phyloP scores from a whole-genome alignment of 179 eudicot genomes.

The Silene noctiflora region DNA sequence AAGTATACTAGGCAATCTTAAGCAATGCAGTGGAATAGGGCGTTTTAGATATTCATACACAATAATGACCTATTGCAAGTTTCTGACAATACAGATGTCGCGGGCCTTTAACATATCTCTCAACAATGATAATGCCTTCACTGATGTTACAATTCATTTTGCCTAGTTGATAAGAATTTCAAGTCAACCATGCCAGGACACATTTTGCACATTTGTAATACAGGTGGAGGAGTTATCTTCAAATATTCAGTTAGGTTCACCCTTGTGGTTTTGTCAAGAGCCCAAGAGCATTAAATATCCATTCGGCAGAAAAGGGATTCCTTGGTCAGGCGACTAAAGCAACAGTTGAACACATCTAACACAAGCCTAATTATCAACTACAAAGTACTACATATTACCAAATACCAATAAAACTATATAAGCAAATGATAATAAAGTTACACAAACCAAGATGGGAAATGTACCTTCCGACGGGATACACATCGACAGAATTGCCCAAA shows the following conservation, averaged over 20 bases:
- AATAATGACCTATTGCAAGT: background rate
- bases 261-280: background rate
- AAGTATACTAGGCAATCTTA: background rate
- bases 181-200: background rate
- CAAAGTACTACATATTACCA: background rate
- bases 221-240: background rate
- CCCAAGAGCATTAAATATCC: background rate
- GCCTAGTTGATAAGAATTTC: background rate
- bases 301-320: background rate
- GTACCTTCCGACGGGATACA: constrained; percentile 97
- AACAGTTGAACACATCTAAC: background rate
- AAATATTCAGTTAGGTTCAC: background rate
- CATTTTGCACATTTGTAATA: background rate
- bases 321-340: background rate
- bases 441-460: background rate
- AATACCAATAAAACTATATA: background rate
- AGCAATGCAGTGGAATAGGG: background rate
- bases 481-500: constrained; percentile 85
- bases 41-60: background rate
- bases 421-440: background rate
- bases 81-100: background rate
- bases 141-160: background rate
- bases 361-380: background rate
- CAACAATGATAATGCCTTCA: background rate
- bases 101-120: background rate